phyloP scores from a whole-genome alignment of 257 asterid genomes.

The Scutellaria minor region DNA sequence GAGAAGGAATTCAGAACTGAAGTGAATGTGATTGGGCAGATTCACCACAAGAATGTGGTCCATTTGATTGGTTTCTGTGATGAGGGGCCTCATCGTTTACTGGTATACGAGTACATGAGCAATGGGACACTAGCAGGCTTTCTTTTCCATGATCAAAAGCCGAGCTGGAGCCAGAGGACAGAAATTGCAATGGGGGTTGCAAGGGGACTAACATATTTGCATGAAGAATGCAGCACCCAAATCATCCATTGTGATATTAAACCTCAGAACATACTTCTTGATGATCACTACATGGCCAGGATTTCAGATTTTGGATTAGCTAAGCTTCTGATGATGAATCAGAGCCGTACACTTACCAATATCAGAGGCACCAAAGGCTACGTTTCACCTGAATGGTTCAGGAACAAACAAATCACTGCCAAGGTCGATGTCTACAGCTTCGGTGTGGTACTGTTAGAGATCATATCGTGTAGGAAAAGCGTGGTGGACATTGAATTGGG shows the following conservation, averaged over 20 bases:
- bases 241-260: conserved; percentile 67
- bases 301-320: conserved; percentile 70
- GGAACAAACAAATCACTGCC: conserved; percentile 44
- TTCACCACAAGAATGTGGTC: conserved; percentile 72
- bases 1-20: conserved; percentile 72
- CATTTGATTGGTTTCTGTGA: conserved; percentile 57
- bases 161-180: conserved; percentile 58
- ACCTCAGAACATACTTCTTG: conserved; percentile 65
- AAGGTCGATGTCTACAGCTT: conserved; percentile 70
- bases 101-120: conserved; percentile 54
- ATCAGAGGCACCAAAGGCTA: conserved; percentile 67
- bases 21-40: conserved; percentile 56
- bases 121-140: conserved; percentile 53
- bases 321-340: conserved; percentile 51
- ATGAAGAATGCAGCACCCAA: conserved; percentile 56
- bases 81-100: conserved; percentile 50
- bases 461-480: conserved; percentile 46
- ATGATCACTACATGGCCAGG: conserved; percentile 46
- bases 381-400: conserved; percentile 70
- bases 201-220: conserved; percentile 52
- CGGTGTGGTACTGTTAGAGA: conserved; percentile 61
- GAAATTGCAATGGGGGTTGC: conserved; percentile 55
- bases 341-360: conserved; percentile 46
- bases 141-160: conserved; percentile 44
- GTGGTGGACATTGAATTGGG: conserved; percentile 35